Evolutionary conservation across 495 filamentous ascomycete species (phyloP).

Genomic region (Aspergillus homomorphus): DNA sequence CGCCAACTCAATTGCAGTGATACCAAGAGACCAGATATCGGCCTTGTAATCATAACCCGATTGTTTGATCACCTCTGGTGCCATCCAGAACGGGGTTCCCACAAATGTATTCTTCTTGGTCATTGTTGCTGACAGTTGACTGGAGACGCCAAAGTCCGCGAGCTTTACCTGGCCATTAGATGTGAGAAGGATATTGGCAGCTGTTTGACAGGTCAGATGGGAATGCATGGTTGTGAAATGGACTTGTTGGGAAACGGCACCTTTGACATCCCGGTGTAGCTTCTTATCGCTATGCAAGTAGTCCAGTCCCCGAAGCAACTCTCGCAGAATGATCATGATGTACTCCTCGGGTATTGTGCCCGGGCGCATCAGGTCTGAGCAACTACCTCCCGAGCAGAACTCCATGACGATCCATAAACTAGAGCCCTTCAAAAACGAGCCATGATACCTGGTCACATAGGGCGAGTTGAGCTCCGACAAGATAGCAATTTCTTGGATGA

Average conservation of each 20-base stretch:
- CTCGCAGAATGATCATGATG: conserved; percentile 88
- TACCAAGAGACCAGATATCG: conserved; percentile 98
- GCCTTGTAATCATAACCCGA: conserved; percentile 98
- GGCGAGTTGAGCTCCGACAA: conserved; percentile 90
- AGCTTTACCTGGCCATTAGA: conserved; percentile 93
- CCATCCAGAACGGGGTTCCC: conserved; percentile 99
- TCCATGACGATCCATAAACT: conserved; percentile 99
- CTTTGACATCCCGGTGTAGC: conserved; percentile 95
- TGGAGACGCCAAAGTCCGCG: conserved; percentile 96
- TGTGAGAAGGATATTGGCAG: conserved; percentile 84
- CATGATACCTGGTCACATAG: conserved; percentile 95
- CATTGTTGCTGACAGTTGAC: conserved; percentile 98
- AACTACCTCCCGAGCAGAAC: conserved; percentile 90
- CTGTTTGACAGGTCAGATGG: conserved; percentile 43
- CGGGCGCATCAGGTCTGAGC: conserved; percentile 86
- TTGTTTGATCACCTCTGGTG: conserved; percentile 97
- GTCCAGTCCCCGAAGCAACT: conserved; percentile 84
- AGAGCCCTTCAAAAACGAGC: conserved; percentile 90
- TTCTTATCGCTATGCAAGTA: conserved; percentile 96
- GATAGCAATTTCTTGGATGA: conserved; percentile 97
- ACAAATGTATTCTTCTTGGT: conserved; percentile 99
- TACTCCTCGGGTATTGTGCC: conserved; percentile 90
- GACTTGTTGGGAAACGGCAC: conserved; percentile 40
- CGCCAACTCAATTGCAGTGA: conserved; percentile 91
- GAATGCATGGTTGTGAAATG: neutral